phyloP scores from a whole-genome alignment of 306 rosid genomes.

The Inga leiocalycina region DNA sequence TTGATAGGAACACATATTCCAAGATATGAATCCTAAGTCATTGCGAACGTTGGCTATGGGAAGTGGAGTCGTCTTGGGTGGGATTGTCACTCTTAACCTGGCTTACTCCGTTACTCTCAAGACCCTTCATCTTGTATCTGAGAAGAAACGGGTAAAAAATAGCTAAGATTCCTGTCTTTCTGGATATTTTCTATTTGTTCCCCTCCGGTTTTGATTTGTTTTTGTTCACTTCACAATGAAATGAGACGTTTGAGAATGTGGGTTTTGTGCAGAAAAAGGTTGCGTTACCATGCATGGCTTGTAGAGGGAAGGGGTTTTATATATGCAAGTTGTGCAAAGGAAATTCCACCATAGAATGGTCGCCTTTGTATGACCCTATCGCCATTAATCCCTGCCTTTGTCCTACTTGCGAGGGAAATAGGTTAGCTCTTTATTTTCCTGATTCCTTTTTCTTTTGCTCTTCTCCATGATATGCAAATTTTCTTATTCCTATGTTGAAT shows the following conservation, averaged over 20 bases:
- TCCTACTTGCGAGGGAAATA: slow-evolving; percentile 93
- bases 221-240: not conserved
- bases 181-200: not conserved
- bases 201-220: not conserved
- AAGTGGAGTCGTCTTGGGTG: slow-evolving; percentile 61
- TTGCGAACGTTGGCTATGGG: slow-evolving; percentile 46
- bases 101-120: slow-evolving; percentile 66
- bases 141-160: slow-evolving; percentile 69
- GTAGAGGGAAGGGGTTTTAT: slow-evolving; percentile 85
- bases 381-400: slow-evolving; percentile 94
- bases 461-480: slow-evolving; percentile 13
- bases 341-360: slow-evolving; percentile 75
- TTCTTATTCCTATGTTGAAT: not conserved
- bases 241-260: not conserved
- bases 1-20: not conserved
- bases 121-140: slow-evolving; percentile 52
- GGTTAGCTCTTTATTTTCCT: slow-evolving; percentile 46
- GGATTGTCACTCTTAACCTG: slow-evolving; percentile 60
- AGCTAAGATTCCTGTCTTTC: not conserved
- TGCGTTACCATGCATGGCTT: slow-evolving; percentile 68
- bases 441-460: not conserved
- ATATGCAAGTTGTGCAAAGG: slow-evolving; percentile 87
- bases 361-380: slow-evolving; percentile 83
- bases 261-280: slow-evolving; percentile 55
- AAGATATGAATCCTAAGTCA: slow-evolving; percentile 54